Conservation (phyloP, 805 yeast species). For the Hanseniaspora jakobsenii region DNA sequence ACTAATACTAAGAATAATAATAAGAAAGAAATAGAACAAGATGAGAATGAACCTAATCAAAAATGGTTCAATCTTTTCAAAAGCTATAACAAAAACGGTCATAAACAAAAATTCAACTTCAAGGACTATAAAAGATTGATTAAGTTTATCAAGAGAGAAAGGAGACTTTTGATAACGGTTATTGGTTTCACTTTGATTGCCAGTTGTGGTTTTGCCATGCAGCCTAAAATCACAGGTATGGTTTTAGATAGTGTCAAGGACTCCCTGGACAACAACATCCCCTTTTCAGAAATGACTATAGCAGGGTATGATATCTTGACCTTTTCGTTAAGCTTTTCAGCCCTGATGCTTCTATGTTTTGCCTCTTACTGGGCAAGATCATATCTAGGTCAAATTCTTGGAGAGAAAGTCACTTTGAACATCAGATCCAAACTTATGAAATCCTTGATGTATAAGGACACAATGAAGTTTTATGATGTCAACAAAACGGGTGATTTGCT, state of each 20-base stretch:
- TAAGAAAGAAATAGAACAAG: too few relatives aligned
- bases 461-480: slow-evolving; percentile 75
- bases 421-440: slow-evolving; percentile 60
- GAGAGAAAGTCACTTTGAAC: slow-evolving; percentile 78
- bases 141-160: slow-evolving; percentile 12
- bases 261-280: slow-evolving; percentile 3
- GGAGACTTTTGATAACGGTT: slow-evolving; percentile 5
- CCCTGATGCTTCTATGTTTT: slow-evolving; percentile 41
- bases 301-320: slow-evolving; percentile 4
- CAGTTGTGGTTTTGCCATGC: slow-evolving; percentile 15
- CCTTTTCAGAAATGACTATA: slow-evolving; percentile 6
- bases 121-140: slow-evolving; percentile 11
- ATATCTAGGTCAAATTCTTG: slow-evolving; percentile 41
- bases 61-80: slow-evolving; percentile 13
- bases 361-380: slow-evolving; percentile 68
- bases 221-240: slow-evolving; percentile 41
- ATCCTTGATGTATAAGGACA: slow-evolving; percentile 73
- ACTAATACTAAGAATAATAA: too few relatives aligned
- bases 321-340: slow-evolving; percentile 10
- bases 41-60: slow-evolving; percentile 13
- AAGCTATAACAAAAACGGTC: slow-evolving; percentile 1
- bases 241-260: slow-evolving; percentile 31
- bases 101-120: slow-evolving; percentile 12
- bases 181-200: slow-evolving; percentile 11
- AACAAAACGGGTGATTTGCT: slow-evolving; percentile 90